Conservation (phyloP, 2,329 filamentous ascomycete species). For the Botrytis medusae region DNA sequence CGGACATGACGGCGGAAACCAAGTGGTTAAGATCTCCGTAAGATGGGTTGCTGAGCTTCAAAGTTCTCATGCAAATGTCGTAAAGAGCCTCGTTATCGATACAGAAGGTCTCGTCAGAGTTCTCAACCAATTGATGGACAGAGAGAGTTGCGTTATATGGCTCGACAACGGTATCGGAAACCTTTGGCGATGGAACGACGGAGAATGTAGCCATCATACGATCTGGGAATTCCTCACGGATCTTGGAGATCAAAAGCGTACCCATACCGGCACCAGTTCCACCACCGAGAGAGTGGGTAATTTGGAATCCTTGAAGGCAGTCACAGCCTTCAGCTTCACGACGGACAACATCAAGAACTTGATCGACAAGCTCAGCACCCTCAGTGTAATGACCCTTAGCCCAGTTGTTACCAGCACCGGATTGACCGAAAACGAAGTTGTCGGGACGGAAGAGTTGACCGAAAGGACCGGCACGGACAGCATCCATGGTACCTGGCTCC, state of each 20-base stretch:
- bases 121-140: constrained; percentile 98
- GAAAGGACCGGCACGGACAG: constrained; percentile 96
- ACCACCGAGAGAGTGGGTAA: constrained; percentile 99
- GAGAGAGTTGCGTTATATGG: constrained; percentile 99
- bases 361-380: constrained; percentile 97
- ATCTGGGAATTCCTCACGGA: constrained; percentile 99
- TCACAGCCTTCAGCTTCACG: constrained; percentile 98
- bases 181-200: constrained; percentile 97
- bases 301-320: constrained; percentile 99
- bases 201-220: constrained; percentile 99
- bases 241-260: constrained; percentile 99
- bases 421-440: constrained; percentile 99
- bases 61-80: constrained; percentile 99
- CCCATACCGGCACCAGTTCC: constrained; percentile 99
- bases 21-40: constrained; percentile 99
- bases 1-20: constrained; percentile 99
- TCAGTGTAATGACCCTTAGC: constrained; percentile 99
- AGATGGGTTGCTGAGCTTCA: constrained; percentile 97
- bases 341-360: constrained; percentile 97
- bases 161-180: constrained; percentile 99
- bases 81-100: constrained; percentile 99
- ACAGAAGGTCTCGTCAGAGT: constrained; percentile 99
- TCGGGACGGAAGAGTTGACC: constrained; percentile 99
- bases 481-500: constrained; percentile 99
- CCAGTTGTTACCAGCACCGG: constrained; percentile 99